Conservation (phyloP, 208 protist species). For the Novymonas esmeraldas region DNA sequence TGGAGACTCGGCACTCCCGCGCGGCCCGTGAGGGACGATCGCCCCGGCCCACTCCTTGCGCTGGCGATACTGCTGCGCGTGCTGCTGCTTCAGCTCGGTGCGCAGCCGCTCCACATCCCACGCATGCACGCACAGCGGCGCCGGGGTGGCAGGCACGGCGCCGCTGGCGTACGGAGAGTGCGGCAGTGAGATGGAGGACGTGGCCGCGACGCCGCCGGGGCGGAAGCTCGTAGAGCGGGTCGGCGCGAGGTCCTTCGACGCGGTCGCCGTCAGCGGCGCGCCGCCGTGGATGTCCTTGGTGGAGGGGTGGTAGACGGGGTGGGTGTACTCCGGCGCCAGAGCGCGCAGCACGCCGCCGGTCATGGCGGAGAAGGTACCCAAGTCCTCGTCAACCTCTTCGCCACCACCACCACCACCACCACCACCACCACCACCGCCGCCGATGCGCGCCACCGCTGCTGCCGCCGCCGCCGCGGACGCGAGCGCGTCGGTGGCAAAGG, state of each 20-base stretch:
- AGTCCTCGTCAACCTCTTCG: slow-evolving; percentile 18
- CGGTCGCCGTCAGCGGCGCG: background rate
- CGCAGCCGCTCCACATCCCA: slow-evolving; percentile 27
- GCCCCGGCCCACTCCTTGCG: slow-evolving; percentile 20
- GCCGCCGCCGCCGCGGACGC: background rate
- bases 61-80: slow-evolving; percentile 27
- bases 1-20: background rate
- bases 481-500: slow-evolving; percentile 14
- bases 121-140: slow-evolving; percentile 6
- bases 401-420: slow-evolving; percentile 10
- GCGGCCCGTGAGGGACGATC: background rate
- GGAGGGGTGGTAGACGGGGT: slow-evolving; percentile 20
- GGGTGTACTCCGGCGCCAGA: slow-evolving; percentile 5
- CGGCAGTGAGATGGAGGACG: background rate
- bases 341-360: background rate
- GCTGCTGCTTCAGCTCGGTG: slow-evolving; percentile 28
- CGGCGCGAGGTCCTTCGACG: slow-evolving; percentile 14
- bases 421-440: background rate
- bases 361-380: background rate
- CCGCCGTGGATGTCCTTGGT: slow-evolving; percentile 10
- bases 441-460: background rate
- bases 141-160: background rate
- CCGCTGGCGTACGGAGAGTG: background rate
- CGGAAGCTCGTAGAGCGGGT: slow-evolving; percentile 7
- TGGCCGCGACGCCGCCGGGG: background rate